Conservation (phyloP, 2,329 filamentous ascomycete species). For the Tolypocladium capitatum region DNA sequence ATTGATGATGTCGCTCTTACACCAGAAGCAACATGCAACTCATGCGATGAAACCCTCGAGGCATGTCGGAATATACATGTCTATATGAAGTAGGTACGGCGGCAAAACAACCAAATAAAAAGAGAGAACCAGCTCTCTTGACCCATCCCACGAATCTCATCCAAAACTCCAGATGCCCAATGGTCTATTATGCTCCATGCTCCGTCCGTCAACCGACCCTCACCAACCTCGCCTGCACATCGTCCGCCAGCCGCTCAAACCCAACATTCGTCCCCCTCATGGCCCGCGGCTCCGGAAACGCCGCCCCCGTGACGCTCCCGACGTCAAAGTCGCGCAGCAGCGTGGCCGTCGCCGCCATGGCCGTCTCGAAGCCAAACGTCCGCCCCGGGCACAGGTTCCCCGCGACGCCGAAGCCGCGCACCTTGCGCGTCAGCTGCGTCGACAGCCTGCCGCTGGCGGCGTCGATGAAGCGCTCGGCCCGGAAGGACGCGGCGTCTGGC, state of each 20-base stretch:
- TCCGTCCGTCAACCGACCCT: neutral
- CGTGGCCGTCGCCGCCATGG: slow-evolving; percentile 13
- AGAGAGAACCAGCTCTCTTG: neutral
- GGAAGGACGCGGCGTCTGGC: slow-evolving; percentile 12
- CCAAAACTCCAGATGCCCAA: neutral
- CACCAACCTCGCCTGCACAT: slow-evolving; percentile 12
- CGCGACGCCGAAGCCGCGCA: slow-evolving; percentile 17
- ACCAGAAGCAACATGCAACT: too few relatives aligned
- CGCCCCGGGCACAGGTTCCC: slow-evolving; percentile 19
- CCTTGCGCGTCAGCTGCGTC: slow-evolving; percentile 10
- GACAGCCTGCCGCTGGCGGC: slow-evolving; percentile 8
- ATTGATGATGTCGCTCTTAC: too few relatives aligned
- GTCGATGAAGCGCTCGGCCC: slow-evolving; percentile 15
- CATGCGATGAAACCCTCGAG: too few relatives aligned
- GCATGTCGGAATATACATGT: too few relatives aligned
- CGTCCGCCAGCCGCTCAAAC: slow-evolving; percentile 16
- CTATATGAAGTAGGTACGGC: too few relatives aligned
- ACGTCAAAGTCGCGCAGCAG: slow-evolving; percentile 15
- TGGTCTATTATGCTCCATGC: too few relatives aligned
- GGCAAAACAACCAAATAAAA: neutral
- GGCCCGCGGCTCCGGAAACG: slow-evolving; percentile 10
- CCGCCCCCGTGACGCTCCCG: slow-evolving; percentile 5
- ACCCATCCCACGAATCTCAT: neutral
- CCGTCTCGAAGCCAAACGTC: slow-evolving; percentile 15
- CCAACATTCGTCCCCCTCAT: slow-evolving; percentile 16